phyloP scores from a whole-genome alignment of 1,139 yeast genomes.

The Debaryomyces sp. region DNA sequence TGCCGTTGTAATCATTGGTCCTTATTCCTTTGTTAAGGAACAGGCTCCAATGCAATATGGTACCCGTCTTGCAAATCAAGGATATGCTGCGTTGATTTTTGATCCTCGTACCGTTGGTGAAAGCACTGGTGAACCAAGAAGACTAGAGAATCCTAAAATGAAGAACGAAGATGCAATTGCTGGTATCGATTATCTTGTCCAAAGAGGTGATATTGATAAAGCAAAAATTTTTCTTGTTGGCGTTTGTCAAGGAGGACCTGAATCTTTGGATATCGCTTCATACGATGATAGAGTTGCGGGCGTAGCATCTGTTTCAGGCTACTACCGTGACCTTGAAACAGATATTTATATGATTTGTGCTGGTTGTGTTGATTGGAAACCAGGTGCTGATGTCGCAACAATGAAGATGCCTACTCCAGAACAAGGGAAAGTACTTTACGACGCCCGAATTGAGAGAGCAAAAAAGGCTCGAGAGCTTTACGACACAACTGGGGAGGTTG shows the following conservation, averaged over 20 bases:
- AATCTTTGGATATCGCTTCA: conserved; percentile 1
- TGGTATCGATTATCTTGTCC: conserved; percentile 1
- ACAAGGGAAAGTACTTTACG: not conserved
- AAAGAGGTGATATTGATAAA: not conserved
- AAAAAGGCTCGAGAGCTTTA: not conserved
- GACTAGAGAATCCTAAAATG: conserved; percentile 5
- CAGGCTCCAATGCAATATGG: conserved; percentile 3
- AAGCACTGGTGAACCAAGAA: not conserved
- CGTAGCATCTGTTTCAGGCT: not conserved
- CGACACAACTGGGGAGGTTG: conserved; percentile 3
- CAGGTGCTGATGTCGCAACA: not conserved
- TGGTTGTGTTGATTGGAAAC: not conserved
- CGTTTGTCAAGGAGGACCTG: conserved; percentile 5
- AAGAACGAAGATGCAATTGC: conserved; percentile 5
- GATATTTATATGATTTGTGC: conserved; percentile 4
- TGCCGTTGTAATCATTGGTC: conserved; percentile 1
- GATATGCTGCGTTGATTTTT: not conserved
- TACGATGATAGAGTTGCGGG: conserved; percentile 3
- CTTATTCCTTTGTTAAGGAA: conserved; percentile 3
- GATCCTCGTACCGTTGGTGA: conserved; percentile 5
- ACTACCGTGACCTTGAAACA: conserved; percentile 4
- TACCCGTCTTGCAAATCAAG: not conserved
- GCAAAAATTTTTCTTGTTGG: conserved; percentile 1
- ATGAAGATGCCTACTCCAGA: not conserved
- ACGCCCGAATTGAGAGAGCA: conserved; percentile 2